These are phyloP conservation scores for Hygrophoropsis aurantiaca DNA, from an alignment of 768 basidiomycete species.

Conservation along the genomic window DNA sequence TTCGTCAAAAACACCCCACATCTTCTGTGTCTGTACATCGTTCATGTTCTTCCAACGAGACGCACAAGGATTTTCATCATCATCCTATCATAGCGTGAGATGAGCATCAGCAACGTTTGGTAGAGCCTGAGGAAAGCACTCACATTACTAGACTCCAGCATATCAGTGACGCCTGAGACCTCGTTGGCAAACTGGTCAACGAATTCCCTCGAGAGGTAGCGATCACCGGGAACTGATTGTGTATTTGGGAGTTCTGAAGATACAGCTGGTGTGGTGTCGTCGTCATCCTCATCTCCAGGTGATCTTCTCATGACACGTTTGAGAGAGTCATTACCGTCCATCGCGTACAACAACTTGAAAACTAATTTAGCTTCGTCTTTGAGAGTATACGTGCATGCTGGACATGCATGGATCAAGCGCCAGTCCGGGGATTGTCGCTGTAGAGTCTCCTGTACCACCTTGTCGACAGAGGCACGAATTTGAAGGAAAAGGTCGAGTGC, in stretches of 20 bases:
- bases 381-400: constrained; percentile 8
- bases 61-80: constrained; percentile 8
- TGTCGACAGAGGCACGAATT: constrained; percentile 5
- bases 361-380: neutral
- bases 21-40: constrained; percentile 9
- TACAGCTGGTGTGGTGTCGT: neutral
- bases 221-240: neutral
- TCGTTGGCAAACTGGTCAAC: neutral
- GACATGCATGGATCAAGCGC: constrained; percentile 8
- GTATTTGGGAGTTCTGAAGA: neutral
- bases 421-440: constrained; percentile 1
- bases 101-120: too few species aligned
- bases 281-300: neutral
- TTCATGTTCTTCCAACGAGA: constrained; percentile 15
- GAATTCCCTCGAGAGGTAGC: constrained; percentile 1
- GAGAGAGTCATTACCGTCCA: constrained; percentile 13
- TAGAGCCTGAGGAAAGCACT: too few species aligned
- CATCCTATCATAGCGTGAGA: too few species aligned
- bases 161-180: neutral
- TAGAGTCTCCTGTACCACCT: neutral
- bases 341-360: constrained; percentile 2
- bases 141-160: neutral
- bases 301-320: neutral
- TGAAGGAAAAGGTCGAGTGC: constrained; percentile 10
- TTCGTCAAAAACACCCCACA: constrained; percentile 16